These are phyloP conservation scores for Fomitopsis betulina DNA, from an alignment of 1,284 basidiomycete genomes.

Conservation along the genomic window DNA sequence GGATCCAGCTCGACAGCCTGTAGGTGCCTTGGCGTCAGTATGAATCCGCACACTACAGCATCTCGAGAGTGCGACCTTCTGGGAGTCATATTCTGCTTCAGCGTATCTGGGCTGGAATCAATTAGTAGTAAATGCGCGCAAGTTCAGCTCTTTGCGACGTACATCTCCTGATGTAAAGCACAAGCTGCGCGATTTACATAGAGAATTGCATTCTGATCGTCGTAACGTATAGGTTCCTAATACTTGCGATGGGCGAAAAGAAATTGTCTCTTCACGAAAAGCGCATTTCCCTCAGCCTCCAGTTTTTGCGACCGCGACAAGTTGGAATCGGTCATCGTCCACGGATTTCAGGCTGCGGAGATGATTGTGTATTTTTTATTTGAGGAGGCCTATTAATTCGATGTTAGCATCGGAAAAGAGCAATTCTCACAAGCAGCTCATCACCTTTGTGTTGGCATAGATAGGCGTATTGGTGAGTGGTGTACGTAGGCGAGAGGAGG, in stretches of 20 bases:
- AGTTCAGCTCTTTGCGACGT: background rate
- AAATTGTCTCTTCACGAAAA: background rate
- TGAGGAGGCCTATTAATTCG: too few species aligned
- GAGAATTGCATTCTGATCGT: constrained; percentile 22
- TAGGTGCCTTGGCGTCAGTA: background rate
- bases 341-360: too few species aligned
- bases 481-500: too few species aligned
- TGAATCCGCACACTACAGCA: background rate
- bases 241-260: constrained; percentile 12
- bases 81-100: background rate
- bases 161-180: constrained; percentile 7
- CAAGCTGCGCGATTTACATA: constrained; percentile 17
- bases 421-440: too few species aligned
- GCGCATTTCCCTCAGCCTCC: background rate
- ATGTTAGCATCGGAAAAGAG: too few species aligned
- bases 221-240: constrained; percentile 60
- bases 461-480: too few species aligned
- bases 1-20: constrained; percentile 25
- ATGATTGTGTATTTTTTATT: too few species aligned
- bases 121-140: background rate
- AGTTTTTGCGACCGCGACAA: background rate
- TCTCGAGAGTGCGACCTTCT: background rate
- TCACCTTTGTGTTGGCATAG: too few species aligned
- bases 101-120: background rate
- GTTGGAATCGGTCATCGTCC: background rate